phyloP scores from a whole-genome alignment of 2,329 filamentous ascomycete species.

The Plenodomus biglobosus region DNA sequence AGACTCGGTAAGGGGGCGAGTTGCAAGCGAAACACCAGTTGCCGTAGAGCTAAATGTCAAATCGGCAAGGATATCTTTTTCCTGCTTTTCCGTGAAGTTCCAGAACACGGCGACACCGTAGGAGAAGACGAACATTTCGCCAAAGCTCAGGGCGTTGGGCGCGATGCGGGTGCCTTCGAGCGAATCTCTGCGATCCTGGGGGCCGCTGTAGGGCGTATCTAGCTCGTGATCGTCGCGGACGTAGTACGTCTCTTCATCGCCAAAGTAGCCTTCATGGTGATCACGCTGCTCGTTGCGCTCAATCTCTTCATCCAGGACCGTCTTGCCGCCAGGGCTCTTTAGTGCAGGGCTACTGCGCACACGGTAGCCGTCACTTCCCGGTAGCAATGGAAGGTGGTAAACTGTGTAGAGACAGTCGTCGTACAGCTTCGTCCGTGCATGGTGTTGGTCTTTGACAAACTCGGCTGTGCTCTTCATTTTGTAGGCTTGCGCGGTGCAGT shows the following conservation, averaged over 20 bases:
- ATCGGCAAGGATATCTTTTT: constrained; percentile 94
- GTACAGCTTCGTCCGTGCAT: constrained; percentile 91
- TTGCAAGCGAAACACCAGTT: constrained; percentile 67
- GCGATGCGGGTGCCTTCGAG: constrained; percentile 53
- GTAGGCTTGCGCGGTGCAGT: constrained; percentile 93
- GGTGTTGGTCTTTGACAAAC: constrained; percentile 84
- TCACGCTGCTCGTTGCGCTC: constrained; percentile 87
- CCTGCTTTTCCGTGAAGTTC: constrained; percentile 96
- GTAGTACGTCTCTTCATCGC: constrained; percentile 65
- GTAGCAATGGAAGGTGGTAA: constrained; percentile 86
- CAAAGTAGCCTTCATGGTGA: constrained; percentile 89
- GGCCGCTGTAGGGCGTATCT: constrained; percentile 24
- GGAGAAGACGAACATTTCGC: constrained; percentile 95
- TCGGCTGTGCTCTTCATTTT: constrained; percentile 85
- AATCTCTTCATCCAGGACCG: constrained; percentile 90
- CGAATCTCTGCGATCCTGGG: constrained; percentile 24
- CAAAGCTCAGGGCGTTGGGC: constrained; percentile 75
- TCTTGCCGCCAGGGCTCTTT: constrained; percentile 91
- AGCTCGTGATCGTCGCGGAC: constrained; percentile 42
- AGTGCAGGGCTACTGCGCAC: constrained; percentile 87
- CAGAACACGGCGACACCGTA: constrained; percentile 98
- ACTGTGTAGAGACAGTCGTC: constrained; percentile 97
- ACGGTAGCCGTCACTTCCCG: constrained; percentile 82
- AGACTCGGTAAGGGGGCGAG: constrained; percentile 77
- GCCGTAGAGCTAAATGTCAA: constrained; percentile 81